These are phyloP conservation scores for Gloeostereum incarnatum DNA, from an alignment of 768 basidiomycete species.

Conservation along the genomic window DNA sequence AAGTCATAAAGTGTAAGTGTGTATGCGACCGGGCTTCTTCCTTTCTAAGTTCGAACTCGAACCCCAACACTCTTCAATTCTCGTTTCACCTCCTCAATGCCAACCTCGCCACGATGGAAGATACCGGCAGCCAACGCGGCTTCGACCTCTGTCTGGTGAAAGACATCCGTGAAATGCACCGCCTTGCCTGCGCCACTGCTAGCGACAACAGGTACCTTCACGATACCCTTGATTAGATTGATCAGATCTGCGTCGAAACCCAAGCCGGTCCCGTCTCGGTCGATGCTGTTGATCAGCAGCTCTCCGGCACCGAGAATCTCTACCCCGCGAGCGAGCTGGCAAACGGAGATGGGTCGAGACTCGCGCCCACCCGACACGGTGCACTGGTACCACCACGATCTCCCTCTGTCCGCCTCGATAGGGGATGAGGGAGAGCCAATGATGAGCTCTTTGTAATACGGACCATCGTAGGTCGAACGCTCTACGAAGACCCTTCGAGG, in stretches of 20 bases:
- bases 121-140: conserved; percentile 96
- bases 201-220: conserved; percentile 89
- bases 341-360: conserved; percentile 71
- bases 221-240: conserved; percentile 60
- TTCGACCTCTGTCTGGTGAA: conserved; percentile 70
- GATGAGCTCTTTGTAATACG: conserved; percentile 56
- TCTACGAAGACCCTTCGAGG: conserved; percentile 82
- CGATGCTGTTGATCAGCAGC: conserved; percentile 91
- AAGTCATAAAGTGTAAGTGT: no score
- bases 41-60: conserved; percentile 36
- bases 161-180: conserved; percentile 85
- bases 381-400: conserved; percentile 98
- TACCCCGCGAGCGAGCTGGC: conserved; percentile 88
- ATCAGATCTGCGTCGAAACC: conserved; percentile 90
- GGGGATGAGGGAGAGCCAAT: conserved; percentile 30
- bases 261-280: conserved; percentile 86
- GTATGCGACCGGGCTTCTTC: no score
- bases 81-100: conserved; percentile 72
- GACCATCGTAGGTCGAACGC: conserved; percentile 53
- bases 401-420: conserved; percentile 47
- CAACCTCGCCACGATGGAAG: conserved; percentile 88
- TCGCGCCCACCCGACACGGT: conserved; percentile 93
- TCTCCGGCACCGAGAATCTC: conserved; percentile 91
- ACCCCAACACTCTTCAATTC: conserved; percentile 36
- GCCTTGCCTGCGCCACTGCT: conserved; percentile 85